A percentile compares a stretch with the other conserved stretches of the same genome.
Conservation (phyloP, 768 basidiomycete species). For the Rubroboletus satanas region DNA sequence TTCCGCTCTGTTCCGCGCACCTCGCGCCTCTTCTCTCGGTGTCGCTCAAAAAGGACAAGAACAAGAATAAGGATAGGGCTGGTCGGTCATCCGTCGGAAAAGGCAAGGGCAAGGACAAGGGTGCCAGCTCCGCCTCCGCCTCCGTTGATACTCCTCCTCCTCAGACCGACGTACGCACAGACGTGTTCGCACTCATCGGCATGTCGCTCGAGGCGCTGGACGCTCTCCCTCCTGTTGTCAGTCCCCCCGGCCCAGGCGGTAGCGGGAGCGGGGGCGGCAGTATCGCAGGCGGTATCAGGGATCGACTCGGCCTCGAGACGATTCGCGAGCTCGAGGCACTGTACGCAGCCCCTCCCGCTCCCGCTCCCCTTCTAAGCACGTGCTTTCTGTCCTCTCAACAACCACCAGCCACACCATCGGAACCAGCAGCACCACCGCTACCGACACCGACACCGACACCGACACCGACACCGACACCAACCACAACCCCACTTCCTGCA, state of each 20-base stretch:
- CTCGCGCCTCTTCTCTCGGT: constrained; percentile 9
- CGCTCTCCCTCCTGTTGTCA: neutral
- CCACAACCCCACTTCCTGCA: neutral
- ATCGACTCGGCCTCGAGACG: constrained; percentile 27
- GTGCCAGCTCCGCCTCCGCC: neutral
- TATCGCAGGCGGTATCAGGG: constrained; percentile 11
- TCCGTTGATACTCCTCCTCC: neutral
- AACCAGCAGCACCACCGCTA: neutral
- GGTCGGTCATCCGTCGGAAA: neutral
- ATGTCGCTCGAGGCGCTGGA: constrained; percentile 19
- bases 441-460: neutral
- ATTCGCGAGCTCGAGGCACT: constrained; percentile 26
- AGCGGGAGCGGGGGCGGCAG: neutral
- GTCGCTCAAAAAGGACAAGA: constrained; percentile 5
- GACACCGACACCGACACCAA: neutral
- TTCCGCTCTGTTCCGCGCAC: constrained; percentile 18
- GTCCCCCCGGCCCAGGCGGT: neutral
- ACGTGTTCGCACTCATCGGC: constrained; percentile 24
- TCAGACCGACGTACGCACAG: constrained; percentile 16
- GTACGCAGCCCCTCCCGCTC: constrained; percentile 1
- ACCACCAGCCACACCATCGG: neutral
- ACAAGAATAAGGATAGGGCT: neutral
- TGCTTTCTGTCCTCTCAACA: neutral
- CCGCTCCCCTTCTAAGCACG: neutral
- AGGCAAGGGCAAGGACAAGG: constrained; percentile 2